A percentile compares a stretch with the other conserved stretches of the same genome.
Evolutionary conservation across 768 basidiomycete genomes (phyloP).

Genomic region (Termitomyces sp.): DNA sequence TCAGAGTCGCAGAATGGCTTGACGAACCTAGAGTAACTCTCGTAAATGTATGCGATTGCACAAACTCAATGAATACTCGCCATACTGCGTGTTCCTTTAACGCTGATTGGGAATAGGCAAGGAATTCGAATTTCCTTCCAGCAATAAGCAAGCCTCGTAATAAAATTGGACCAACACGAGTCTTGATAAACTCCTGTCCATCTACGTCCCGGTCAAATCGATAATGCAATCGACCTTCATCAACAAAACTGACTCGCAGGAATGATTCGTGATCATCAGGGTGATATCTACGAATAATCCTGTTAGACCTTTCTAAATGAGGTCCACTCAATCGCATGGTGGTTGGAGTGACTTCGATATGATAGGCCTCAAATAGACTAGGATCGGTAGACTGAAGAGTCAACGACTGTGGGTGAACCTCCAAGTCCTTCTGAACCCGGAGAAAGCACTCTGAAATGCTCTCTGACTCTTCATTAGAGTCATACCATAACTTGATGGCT

Average conservation of each 20-base stretch:
- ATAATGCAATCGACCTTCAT: slow-evolving; percentile 50
- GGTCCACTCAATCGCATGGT: slow-evolving; percentile 49
- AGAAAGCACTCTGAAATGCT: slow-evolving; percentile 28
- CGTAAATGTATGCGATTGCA: not conserved
- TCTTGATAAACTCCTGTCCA: slow-evolving; percentile 41
- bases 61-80: slow-evolving; percentile 21
- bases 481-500: slow-evolving; percentile 22
- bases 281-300: slow-evolving; percentile 51
- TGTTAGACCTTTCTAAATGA: slow-evolving; percentile 54
- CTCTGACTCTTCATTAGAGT: slow-evolving; percentile 9
- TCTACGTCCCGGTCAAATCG: slow-evolving; percentile 55
- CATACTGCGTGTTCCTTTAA: slow-evolving; percentile 63
- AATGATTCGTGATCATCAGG: slow-evolving; percentile 45
- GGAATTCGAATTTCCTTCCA: slow-evolving; percentile 50
- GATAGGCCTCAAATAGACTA: slow-evolving; percentile 37
- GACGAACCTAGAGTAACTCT: slow-evolving; percentile 48
- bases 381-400: slow-evolving; percentile 21
- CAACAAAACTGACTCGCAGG: slow-evolving; percentile 57
- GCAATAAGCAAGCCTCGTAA: slow-evolving; percentile 49
- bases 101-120: slow-evolving; percentile 73
- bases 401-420: slow-evolving; percentile 13
- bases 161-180: slow-evolving; percentile 41
- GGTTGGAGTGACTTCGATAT: slow-evolving; percentile 51
- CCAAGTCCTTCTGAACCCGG: slow-evolving; percentile 21
- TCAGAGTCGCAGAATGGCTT: slow-evolving; percentile 40